phyloP scores from a whole-genome alignment of 768 basidiomycete genomes.

The Kwoniella botswanensis region DNA sequence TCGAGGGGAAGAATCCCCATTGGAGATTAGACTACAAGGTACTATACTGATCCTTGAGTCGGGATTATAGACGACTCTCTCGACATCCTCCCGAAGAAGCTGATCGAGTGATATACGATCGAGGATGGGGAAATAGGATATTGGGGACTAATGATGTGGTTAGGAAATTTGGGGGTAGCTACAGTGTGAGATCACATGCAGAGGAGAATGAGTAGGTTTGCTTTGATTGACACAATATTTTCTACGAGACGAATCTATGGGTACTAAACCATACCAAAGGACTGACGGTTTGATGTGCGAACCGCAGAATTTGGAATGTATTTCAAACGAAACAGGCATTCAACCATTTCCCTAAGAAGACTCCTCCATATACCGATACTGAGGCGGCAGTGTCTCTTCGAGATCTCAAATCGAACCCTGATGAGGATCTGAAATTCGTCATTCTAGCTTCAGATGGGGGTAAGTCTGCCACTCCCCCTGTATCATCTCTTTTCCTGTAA shows the following conservation, averaged over 20 bases:
- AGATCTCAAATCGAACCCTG: constrained; percentile 12
- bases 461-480: constrained; percentile 15
- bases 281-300: too few species aligned
- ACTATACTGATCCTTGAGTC: too few species aligned
- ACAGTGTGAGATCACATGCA: background rate
- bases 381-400: constrained; percentile 30
- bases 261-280: too few species aligned
- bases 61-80: background rate
- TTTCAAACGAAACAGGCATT: constrained; percentile 21
- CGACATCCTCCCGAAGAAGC: constrained; percentile 23
- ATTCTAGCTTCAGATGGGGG: constrained; percentile 38
- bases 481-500: too few species aligned
- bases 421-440: constrained; percentile 35
- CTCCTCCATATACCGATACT: constrained; percentile 17
- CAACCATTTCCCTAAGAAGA: background rate
- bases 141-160: background rate
- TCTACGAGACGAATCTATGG: too few species aligned
- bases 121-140: constrained; percentile 14
- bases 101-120: constrained; percentile 16
- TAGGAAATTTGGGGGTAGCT: constrained; percentile 8
- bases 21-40: too few species aligned
- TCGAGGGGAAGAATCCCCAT: too few species aligned
- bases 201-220: constrained; percentile 5
- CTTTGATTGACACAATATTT: background rate
- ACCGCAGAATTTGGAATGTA: constrained; percentile 22